phyloP scores from a whole-genome alignment of 306 rosid genomes.

The Pachyrhizus erosus region DNA sequence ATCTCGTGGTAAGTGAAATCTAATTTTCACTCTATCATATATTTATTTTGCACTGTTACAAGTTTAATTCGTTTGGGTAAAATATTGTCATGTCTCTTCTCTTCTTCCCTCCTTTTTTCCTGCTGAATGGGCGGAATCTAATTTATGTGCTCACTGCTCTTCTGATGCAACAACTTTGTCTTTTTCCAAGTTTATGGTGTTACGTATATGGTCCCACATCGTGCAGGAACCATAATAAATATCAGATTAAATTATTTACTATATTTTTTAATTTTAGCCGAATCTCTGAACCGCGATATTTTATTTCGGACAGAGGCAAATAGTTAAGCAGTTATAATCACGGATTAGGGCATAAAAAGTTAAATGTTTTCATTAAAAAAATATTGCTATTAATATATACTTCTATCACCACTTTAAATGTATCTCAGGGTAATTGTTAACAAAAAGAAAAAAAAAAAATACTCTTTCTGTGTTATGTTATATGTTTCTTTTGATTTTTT shows the following conservation, averaged over 20 bases:
- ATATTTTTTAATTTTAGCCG: not conserved
- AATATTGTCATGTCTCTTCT: not conserved
- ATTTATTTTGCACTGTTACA: not conserved
- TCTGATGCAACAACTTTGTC: conserved; percentile 40
- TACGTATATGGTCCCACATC: conserved; percentile 23
- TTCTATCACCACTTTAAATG: not conserved
- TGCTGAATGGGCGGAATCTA: conserved; percentile 34
- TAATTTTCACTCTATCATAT: too few species aligned
- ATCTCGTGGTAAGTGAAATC: conserved; percentile 49
- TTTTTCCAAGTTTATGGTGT: not conserved
- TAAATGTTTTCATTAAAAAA: too few species aligned
- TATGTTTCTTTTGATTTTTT: not conserved
- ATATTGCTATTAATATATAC: too few species aligned
- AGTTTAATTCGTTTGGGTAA: not conserved
- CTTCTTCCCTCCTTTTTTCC: conserved; percentile 18
- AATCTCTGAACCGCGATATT: not conserved
- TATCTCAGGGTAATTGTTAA: not conserved
- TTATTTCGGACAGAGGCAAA: not conserved
- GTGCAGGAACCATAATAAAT: conserved; percentile 8
- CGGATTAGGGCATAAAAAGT: not conserved
- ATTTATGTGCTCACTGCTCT: conserved; percentile 24
- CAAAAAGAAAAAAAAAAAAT: too few species aligned
- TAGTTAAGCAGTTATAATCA: not conserved
- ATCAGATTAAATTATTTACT: not conserved
- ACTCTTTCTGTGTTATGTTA: not conserved